phyloP scores from a whole-genome alignment of 1,284 basidiomycete genomes.

The Naganishia liquefaciens region DNA sequence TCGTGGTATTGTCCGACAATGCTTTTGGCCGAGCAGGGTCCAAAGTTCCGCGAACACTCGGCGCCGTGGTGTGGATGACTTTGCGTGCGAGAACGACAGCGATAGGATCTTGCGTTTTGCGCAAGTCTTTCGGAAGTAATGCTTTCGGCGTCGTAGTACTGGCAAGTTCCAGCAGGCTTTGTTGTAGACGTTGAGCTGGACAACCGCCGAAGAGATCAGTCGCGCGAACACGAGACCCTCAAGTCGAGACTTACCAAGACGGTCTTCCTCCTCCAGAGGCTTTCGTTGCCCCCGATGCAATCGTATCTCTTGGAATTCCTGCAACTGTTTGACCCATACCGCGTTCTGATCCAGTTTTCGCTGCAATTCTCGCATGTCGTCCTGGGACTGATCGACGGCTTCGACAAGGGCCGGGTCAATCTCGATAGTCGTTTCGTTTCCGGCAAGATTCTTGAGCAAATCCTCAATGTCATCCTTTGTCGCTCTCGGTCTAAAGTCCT shows the following conservation, averaged over 20 bases:
- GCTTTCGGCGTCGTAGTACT: conserved; percentile 6
- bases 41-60: conserved; percentile 27
- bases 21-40: conserved; percentile 33
- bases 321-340: conserved; percentile 25
- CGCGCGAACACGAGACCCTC: neutral
- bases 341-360: conserved; percentile 29
- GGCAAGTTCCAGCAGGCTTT: conserved; percentile 22
- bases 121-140: conserved; percentile 4
- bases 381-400: conserved; percentile 15
- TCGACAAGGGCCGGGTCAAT: conserved; percentile 31
- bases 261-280: conserved; percentile 30
- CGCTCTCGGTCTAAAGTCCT: conserved; percentile 6
- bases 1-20: conserved; percentile 29
- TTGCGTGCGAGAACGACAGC: conserved; percentile 21
- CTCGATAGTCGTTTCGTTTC: neutral
- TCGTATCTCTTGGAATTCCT: conserved; percentile 26
- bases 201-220: too few species aligned
- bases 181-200: conserved; percentile 17
- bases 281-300: conserved; percentile 19
- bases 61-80: conserved; percentile 22
- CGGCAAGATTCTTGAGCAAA: neutral
- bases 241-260: conserved; percentile 28
- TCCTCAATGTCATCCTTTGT: conserved; percentile 11
- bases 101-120: conserved; percentile 2
- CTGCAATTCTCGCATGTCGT: conserved; percentile 21